Base-by-base conservation (phyloP, 108 stramenopile species). In the Skeletonema tropicum region DNA sequence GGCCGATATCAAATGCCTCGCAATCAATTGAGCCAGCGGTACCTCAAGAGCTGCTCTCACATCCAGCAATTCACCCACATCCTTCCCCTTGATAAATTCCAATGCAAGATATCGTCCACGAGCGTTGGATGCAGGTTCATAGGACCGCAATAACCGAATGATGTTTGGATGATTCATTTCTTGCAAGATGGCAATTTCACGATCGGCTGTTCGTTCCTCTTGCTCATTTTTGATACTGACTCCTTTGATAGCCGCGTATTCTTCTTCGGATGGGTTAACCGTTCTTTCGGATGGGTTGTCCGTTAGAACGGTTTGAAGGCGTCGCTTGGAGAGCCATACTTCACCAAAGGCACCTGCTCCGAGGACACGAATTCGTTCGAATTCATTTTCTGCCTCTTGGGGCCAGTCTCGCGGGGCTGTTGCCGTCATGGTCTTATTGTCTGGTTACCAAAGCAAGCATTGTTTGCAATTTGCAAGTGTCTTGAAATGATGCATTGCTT, bases 171-270 rank as follows among this genome's bases (percentile, higher is more conserved):
- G 92, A 21, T 69, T 42, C 15, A 93, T 35, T 70, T 93, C 90
- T 32, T 75, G 64, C 29, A 93, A 38, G 39, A 93, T 89, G 15
- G 86, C 73, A 58, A 93, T 91, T 64, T 93, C 92, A 38, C 92
- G 85, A 70, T 83, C 82, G 0, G 92, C 92, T 65, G 88, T 89
- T 12, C 88, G 80, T 15, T 78, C 75, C 30, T 87, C 78, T 65
- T 89, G 86, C 14, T 87, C 87, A 65, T 84, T 88, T 39, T 79
- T 78, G 61, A 90, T 87, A 57, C 89, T 79, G 49, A 93, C 89
- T 55, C 89, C 88, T 60, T 93, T 93, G 48, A 93, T 84, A 17
- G 92, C 92, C n/a, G 86, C 90, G 66, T 71, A 90, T 17, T 76
- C 75, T 17, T 75, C 74, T 14, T 46, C 67, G 1, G 74, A 66